Conservation (phyloP, 768 basidiomycete genomes). For the Suillus sp. region DNA sequence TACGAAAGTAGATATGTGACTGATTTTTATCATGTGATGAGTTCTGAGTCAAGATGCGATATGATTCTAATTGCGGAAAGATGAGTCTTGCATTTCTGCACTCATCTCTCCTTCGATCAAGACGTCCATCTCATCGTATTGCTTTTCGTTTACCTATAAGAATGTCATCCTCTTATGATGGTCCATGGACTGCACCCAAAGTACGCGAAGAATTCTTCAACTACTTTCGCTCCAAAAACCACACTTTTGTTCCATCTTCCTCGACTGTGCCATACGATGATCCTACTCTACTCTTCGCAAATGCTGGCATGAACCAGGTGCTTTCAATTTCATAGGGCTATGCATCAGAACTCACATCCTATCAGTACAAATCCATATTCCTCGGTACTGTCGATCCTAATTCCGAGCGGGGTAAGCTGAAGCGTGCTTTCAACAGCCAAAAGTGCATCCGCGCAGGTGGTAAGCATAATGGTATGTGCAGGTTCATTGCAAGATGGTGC, state of each 20-base stretch:
- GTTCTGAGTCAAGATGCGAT: constrained; percentile 12
- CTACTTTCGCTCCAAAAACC: constrained; percentile 78
- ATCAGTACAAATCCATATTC: constrained; percentile 93
- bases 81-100: constrained; percentile 15
- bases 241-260: constrained; percentile 89
- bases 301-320: constrained; percentile 97
- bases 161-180: constrained; percentile 34
- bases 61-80: constrained; percentile 13
- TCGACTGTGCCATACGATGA: constrained; percentile 97
- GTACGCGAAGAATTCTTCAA: constrained; percentile 91
- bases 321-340: constrained; percentile 15
- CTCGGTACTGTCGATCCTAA: constrained; percentile 97
- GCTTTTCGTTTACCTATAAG: constrained; percentile 14
- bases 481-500: background rate
- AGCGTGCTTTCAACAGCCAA: constrained; percentile 93
- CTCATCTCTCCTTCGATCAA: constrained; percentile 16
- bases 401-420: constrained; percentile 87
- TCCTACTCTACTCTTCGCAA: constrained; percentile 95
- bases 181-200: constrained; percentile 76
- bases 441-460: constrained; percentile 99
- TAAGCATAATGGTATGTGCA: constrained; percentile 86
- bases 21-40: constrained; percentile 10
- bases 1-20: background rate
- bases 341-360: constrained; percentile 18
- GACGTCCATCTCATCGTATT: constrained; percentile 26